Evolutionary conservation across 73 alveolate species (phyloP).

Genomic region (Urostyla sp.): DNA sequence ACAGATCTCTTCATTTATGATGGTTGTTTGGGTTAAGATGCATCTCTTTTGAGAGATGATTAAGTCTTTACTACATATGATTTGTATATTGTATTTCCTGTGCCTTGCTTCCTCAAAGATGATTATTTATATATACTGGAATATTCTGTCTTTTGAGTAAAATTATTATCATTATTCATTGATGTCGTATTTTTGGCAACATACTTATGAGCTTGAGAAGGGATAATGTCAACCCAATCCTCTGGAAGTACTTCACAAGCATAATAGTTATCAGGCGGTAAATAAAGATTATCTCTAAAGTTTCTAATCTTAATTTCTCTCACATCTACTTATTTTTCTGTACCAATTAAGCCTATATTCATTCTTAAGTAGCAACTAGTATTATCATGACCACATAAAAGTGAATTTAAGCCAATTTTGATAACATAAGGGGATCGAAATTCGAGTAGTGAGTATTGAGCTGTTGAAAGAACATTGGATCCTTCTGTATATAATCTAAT

Average conservation of each 20-base stretch:
- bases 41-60: not conserved
- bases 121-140: not conserved
- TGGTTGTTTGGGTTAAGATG: not conserved
- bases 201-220: not conserved
- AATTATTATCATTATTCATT: not conserved
- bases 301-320: conserved; percentile 25
- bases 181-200: not conserved
- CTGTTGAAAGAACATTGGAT: conserved; percentile 23
- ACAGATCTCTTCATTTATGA: conserved; percentile 21
- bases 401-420: conserved; percentile 14
- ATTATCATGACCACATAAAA: conserved; percentile 50
- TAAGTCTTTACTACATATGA: not conserved
- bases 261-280: conserved; percentile 56
- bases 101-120: not conserved
- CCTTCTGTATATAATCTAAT: conserved; percentile 27
- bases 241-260: conserved; percentile 63
- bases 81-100: not conserved
- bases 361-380: conserved; percentile 15
- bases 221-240: conserved; percentile 58
- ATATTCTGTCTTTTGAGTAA: conserved; percentile 11
- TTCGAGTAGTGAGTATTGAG: conserved; percentile 16
- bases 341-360: conserved; percentile 42
- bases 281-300: conserved; percentile 14
- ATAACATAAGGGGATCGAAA: conserved; percentile 52
- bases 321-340: conserved; percentile 50